phyloP scores from a whole-genome alignment of 139 green algal species.

The Monoraphidium neglectum region DNA sequence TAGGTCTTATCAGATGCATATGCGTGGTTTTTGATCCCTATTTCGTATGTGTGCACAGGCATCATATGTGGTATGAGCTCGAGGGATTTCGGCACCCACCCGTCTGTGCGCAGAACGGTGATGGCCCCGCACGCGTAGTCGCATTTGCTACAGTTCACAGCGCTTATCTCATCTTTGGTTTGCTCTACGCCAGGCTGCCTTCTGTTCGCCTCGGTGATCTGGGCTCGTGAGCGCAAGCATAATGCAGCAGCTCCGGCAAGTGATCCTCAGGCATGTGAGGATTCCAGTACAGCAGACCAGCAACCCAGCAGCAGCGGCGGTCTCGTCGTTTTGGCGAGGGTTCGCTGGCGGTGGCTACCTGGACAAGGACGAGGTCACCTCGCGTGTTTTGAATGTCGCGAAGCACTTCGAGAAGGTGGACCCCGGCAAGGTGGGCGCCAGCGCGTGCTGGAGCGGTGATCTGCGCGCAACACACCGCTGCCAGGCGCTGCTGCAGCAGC shows the following conservation, averaged over 20 bases:
- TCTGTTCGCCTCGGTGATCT: background rate
- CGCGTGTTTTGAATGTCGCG: conserved; percentile 90
- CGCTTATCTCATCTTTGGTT: too few species aligned
- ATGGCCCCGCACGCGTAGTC: too few species aligned
- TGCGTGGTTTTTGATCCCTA: too few species aligned
- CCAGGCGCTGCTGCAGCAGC: too few species aligned
- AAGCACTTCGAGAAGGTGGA: conserved; percentile 99
- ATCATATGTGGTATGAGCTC: too few species aligned
- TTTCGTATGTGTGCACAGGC: too few species aligned
- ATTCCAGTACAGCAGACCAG: conserved; percentile 24
- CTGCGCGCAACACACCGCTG: too few species aligned
- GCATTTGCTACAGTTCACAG: too few species aligned
- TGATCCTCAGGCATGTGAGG: conserved; percentile 21
- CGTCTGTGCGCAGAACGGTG: too few species aligned
- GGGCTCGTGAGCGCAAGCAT: background rate
- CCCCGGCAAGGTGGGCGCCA: conserved; percentile 76
- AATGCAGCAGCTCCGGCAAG: conserved; percentile 6
- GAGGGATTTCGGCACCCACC: too few species aligned
- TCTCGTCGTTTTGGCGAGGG: conserved; percentile 5
- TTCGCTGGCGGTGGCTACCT: conserved; percentile 74
- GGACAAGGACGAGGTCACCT: conserved; percentile 91
- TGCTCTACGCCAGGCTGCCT: too few species aligned
- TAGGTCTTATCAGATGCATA: too few species aligned
- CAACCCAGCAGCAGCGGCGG: background rate
- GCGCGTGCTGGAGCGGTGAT: background rate